These are phyloP conservation scores for Phoma herbarum DNA, from an alignment of 2,329 filamentous ascomycete species.

Conservation along the genomic window DNA sequence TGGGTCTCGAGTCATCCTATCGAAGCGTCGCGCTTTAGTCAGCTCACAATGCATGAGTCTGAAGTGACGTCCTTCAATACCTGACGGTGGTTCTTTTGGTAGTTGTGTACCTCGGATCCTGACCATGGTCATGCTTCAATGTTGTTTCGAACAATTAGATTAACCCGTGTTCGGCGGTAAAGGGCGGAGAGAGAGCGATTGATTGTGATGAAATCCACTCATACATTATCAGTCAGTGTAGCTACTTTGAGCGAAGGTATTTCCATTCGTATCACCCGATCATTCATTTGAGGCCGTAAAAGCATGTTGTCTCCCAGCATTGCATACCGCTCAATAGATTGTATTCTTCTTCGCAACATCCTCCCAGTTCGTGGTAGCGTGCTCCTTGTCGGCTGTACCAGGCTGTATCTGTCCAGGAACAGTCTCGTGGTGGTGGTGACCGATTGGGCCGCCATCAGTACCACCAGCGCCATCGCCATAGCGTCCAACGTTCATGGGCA, in stretches of 20 bases:
- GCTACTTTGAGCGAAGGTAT: neutral
- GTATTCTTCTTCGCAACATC: conserved; percentile 40
- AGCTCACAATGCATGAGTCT: too few relatives aligned
- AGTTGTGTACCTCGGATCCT: too few relatives aligned
- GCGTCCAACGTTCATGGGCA: conserved; percentile 53
- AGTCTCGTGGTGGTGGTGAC: conserved; percentile 24
- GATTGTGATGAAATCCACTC: too few relatives aligned
- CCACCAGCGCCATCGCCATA: conserved; percentile 51
- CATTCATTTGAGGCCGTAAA: neutral
- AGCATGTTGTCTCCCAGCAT: neutral
- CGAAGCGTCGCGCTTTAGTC: too few relatives aligned
- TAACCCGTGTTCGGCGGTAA: too few relatives aligned
- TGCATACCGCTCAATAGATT: conserved; percentile 27
- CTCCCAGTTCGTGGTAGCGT: conserved; percentile 36
- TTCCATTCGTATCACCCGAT: neutral
- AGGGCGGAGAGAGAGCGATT: too few relatives aligned
- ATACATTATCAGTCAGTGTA: neutral
- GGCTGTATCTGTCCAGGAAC: neutral
- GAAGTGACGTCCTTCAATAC: too few relatives aligned
- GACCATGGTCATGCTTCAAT: too few relatives aligned
- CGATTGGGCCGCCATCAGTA: conserved; percentile 46
- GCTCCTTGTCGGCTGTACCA: conserved; percentile 21
- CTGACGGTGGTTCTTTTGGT: too few relatives aligned
- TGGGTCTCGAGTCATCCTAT: too few relatives aligned
- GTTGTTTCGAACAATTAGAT: too few relatives aligned